These are phyloP conservation scores for Melanogaster broomeanus DNA, from an alignment of 768 basidiomycete species.

Conservation along the genomic window DNA sequence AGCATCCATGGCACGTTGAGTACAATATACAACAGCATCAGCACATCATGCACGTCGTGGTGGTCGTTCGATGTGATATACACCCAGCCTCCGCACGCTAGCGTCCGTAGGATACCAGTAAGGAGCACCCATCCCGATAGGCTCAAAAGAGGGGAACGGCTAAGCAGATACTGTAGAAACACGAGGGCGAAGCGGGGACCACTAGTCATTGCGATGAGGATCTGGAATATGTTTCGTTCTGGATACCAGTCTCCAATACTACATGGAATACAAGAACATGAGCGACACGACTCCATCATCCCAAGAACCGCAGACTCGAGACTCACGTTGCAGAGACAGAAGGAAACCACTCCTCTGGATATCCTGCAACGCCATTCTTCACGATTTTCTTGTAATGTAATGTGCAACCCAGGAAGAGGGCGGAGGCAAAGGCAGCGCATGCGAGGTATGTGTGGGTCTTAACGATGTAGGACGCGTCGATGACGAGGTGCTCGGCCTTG, in stretches of 20 bases:
- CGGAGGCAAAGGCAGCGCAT: constrained; percentile 60
- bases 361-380: constrained; percentile 80
- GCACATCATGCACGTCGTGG: constrained; percentile 81
- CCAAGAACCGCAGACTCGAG: neutral
- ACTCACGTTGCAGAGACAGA: constrained; percentile 84
- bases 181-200: constrained; percentile 79
- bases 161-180: constrained; percentile 60
- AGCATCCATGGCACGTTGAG: constrained; percentile 91
- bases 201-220: constrained; percentile 83
- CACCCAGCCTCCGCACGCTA: constrained; percentile 91
- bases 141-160: constrained; percentile 42
- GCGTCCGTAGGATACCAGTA: constrained; percentile 68
- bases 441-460: constrained; percentile 68
- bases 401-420: constrained; percentile 61
- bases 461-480: constrained; percentile 57
- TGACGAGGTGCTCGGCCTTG: constrained; percentile 16
- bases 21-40: constrained; percentile 86
- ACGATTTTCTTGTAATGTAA: constrained; percentile 86
- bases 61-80: constrained; percentile 85
- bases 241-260: constrained; percentile 94
- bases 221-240: constrained; percentile 82
- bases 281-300: neutral
- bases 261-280: neutral
- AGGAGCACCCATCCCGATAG: constrained; percentile 56
- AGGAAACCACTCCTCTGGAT: constrained; percentile 89